A percentile compares a stretch with the other conserved stretches of the same genome.
Conservation (phyloP, 225 moss, liverwort and hornwort species). For the Polytrichum commune region DNA sequence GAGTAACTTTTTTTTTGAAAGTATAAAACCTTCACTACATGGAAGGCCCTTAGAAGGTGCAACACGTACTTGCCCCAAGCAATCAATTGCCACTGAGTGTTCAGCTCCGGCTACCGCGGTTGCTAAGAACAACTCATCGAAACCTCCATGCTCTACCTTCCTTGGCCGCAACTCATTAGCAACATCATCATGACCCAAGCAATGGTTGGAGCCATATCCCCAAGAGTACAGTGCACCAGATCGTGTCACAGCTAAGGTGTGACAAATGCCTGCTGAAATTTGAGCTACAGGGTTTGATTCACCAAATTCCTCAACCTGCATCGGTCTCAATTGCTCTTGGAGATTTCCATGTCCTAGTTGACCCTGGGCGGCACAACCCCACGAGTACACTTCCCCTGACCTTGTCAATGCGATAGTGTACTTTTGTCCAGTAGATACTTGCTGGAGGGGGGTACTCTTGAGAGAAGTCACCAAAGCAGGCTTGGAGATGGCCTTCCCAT, state of each 20-base stretch:
- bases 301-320: slow-evolving; percentile 47
- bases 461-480: slow-evolving; percentile 67
- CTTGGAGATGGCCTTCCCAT: slow-evolving; percentile 28
- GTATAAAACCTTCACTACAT: too few relatives aligned
- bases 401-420: slow-evolving; percentile 66
- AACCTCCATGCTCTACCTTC: slow-evolving; percentile 42
- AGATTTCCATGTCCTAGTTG: slow-evolving; percentile 81
- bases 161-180: slow-evolving; percentile 61
- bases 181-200: slow-evolving; percentile 77
- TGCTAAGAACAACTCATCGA: slow-evolving; percentile 44
- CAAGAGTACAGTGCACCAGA: slow-evolving; percentile 72
- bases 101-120: slow-evolving; percentile 75
- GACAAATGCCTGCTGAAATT: slow-evolving; percentile 61
- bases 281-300: slow-evolving; percentile 46
- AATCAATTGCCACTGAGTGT: slow-evolving; percentile 82
- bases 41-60: too few relatives aligned
- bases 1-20: too few relatives aligned
- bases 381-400: slow-evolving; percentile 67
- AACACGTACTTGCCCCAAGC: slow-evolving; percentile 59
- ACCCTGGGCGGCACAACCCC: slow-evolving; percentile 83
- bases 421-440: slow-evolving; percentile 75
- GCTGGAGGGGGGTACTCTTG: slow-evolving; percentile 50
- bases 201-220: slow-evolving; percentile 74
- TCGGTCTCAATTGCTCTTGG: slow-evolving; percentile 55
- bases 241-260: slow-evolving; percentile 66